These are phyloP conservation scores for Parasarocladium wereldwijsianum DNA, from an alignment of 2,329 filamentous ascomycete species.

Conservation along the genomic window DNA sequence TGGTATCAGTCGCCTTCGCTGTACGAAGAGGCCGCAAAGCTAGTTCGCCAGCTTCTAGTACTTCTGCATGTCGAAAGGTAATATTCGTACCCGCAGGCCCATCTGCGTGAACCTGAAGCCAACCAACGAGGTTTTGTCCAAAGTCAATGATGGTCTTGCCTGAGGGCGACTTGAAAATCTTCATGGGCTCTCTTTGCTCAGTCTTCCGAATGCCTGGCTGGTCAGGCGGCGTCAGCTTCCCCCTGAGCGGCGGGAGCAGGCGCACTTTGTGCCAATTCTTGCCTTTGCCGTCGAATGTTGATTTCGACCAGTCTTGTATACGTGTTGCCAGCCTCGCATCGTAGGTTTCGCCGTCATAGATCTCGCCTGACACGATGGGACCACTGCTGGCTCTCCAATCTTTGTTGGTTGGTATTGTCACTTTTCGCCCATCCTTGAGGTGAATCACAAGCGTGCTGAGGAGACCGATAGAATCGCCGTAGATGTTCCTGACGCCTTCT, in stretches of 20 bases:
- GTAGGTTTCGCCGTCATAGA: conserved; percentile 39
- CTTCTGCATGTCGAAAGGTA: conserved; percentile 36
- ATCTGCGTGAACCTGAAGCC: conserved; percentile 22
- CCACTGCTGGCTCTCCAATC: conserved; percentile 20
- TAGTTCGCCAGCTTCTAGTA: conserved; percentile 33
- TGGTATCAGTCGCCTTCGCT: conserved; percentile 25
- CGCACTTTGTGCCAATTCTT: conserved; percentile 17
- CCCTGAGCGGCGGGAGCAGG: conserved; percentile 12
- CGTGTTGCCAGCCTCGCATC: conserved; percentile 19
- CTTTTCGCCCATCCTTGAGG: conserved; percentile 14
- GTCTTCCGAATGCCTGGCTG: conserved; percentile 25
- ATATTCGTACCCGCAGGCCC: conserved; percentile 24
- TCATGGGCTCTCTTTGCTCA: conserved; percentile 6
- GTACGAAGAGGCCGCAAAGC: conserved; percentile 22
- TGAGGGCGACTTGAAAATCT: conserved; percentile 18
- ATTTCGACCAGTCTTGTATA: conserved; percentile 13
- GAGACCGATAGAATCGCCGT: conserved; percentile 23
- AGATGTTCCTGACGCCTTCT: conserved; percentile 14
- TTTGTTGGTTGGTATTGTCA: conserved; percentile 19
- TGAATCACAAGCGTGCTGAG: conserved; percentile 22
- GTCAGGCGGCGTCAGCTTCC: conserved; percentile 23
- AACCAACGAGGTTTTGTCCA: conserved; percentile 43
- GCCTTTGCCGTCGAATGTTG: conserved; percentile 11
- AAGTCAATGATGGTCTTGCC: conserved; percentile 37
- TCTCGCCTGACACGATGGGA: conserved; percentile 21